A percentile compares a stretch with the other conserved stretches of the same genome.
Evolutionary conservation across 352 stramenopile species (phyloP).

Genomic region (Pseudoperonospora humuli): DNA sequence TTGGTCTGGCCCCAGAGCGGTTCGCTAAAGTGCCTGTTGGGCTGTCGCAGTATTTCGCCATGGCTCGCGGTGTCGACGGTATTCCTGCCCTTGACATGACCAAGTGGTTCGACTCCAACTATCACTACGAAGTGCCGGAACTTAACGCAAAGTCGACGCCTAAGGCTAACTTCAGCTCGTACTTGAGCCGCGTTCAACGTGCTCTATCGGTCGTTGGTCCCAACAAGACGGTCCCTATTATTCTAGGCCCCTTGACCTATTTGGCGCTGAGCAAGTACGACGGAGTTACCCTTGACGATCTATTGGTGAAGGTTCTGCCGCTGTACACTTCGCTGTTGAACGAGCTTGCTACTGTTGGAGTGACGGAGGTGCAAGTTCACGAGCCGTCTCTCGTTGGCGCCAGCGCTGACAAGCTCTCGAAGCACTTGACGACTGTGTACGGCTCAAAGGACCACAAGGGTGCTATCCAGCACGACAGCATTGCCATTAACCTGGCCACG

Average conservation of each 20-base stretch:
- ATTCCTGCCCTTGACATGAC: slow-evolving; percentile 90
- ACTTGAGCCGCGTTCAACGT: slow-evolving; percentile 65
- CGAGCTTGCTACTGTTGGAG: slow-evolving; percentile 63
- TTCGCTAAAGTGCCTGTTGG: slow-evolving; percentile 56
- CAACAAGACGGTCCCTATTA: slow-evolving; percentile 75
- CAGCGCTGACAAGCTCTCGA: slow-evolving; percentile 42
- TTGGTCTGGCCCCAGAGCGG: slow-evolving; percentile 69
- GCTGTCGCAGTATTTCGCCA: slow-evolving; percentile 84
- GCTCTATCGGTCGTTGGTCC: slow-evolving; percentile 69
- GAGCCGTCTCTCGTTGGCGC: slow-evolving; percentile 86
- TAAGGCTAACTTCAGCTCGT: slow-evolving; percentile 73
- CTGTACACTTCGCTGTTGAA: slow-evolving; percentile 73
- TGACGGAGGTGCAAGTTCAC: slow-evolving; percentile 87
- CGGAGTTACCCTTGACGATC: slow-evolving; percentile 51
- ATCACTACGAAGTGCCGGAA: slow-evolving; percentile 93
- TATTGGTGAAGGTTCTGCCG: slow-evolving; percentile 68
- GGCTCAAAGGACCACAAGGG: slow-evolving; percentile 42
- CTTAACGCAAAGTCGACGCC: slow-evolving; percentile 63
- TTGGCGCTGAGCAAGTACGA: slow-evolving; percentile 77
- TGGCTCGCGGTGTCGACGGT: slow-evolving; percentile 85
- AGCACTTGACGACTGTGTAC: slow-evolving; percentile 61
- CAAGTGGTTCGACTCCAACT: slow-evolving; percentile 94
- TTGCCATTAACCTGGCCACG: slow-evolving; percentile 72
- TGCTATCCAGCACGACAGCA: slow-evolving; percentile 49
- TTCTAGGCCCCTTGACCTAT: slow-evolving; percentile 83